Base-by-base conservation (phyloP, 306 rosid species). In the Trifolium subterraneum region DNA sequence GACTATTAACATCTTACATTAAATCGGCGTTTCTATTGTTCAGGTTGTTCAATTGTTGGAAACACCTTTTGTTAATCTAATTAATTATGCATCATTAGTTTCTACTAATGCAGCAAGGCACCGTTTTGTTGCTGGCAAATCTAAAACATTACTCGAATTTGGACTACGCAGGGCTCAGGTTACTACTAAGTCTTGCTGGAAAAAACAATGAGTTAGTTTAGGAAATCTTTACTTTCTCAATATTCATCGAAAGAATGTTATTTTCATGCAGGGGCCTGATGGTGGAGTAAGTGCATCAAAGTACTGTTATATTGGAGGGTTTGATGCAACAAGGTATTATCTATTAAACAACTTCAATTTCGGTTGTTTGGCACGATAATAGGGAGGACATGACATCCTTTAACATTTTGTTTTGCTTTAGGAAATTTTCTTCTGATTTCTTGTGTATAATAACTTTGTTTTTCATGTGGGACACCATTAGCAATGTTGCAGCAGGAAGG, bases 51-150 rank as follows among this genome's bases (percentile, higher is more conserved):
- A 93, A 80, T 88, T 93, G 83, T 87, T 93, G 68, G 98, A 93
- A 88, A 89, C 97, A 27, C 89, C 98, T 56, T 88, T 93, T 79
- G 80, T 89, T 68, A 93, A 93, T 78, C 90, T 90, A 33, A 71
- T 86, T 41, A 93, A 93, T 72, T 93, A 60, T 80, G 87, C 98
- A 29, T 93, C 98, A 13, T 86, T 90, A 69, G 98, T 89, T 72
- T 18, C 98, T 16, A 93, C 98, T 13, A 93, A 93, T 89, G 98
- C 96, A 18, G 96, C 98, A 41, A 89, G 98, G 77, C 97, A 93
- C 72, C 96, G 97, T 66, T 88, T 86, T 75, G 97, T 93, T 69
- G 98, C 96, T 56, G 97, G 98, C 41, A 92, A 93, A 81, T 84
- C 92, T 10, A 93, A 93, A 88, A 72, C 85, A 55, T 89, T 93